Base-by-base conservation (phyloP, 352 stramenopile species). In the Plasmopara halstedii region DNA sequence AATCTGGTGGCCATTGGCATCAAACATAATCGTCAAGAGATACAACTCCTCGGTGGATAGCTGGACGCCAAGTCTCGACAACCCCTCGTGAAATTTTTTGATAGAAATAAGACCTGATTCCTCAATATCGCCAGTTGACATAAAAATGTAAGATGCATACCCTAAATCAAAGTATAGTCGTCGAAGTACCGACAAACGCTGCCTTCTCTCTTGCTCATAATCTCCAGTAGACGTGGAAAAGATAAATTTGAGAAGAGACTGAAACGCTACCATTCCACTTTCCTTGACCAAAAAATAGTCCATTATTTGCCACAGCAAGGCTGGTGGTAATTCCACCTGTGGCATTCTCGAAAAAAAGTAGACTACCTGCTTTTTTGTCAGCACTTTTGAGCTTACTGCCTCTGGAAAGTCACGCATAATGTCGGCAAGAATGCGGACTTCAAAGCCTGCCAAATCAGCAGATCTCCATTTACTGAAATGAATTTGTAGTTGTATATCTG, bases 311-410 rank as follows among this genome's bases (percentile, higher is more conserved):
- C 46, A 55, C 13, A 86, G 43, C 17, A 83, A 15, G 2, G 48
- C 11, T 13, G 70, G 64, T 22, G 64, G 56, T 9, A 86, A 47
- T 4, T 67, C 71, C 19, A 86, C 45, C 3, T 57, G 56, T 2
- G 67, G 56, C 3, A 51, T 50, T 46, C 84, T 70, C 2, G 67
- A 73, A 0, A 83, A 38, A 18, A 80, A 64, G 47, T 78, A 86
- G 3, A 57, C 49, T 2, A 86, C 32, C 32, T 84, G 74, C 22
- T 84, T 86, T 22, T 51, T 65, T 0, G 67, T 61, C 31, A 83
- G 37, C 2, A 61, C 15, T 11, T 32, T 43, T 9, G 52, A 38
- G 4, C 58, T 70, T 39, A 47, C 48, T 15, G 62, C 66, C 6
- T 66, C 43, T 7, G 61, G 56, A 13, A 65, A 25, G 20, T 81